phyloP scores from a whole-genome alignment of 768 basidiomycete species.

The Collybia sordida region DNA sequence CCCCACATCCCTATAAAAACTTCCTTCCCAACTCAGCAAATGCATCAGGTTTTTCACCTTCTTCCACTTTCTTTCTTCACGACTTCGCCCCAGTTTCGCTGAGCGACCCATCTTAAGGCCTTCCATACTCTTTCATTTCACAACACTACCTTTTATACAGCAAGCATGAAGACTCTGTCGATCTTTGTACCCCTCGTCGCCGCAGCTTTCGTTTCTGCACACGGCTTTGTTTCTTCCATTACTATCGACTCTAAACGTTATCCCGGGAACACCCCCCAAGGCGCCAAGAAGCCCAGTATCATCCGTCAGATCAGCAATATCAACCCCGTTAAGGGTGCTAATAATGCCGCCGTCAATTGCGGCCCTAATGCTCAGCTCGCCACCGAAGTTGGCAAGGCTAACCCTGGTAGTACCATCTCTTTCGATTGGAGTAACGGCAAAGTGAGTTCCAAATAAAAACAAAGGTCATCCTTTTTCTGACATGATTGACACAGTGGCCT shows the following conservation, averaged over 20 bases:
- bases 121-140: background rate
- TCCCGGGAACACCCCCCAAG: slow-evolving; percentile 32
- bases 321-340: slow-evolving; percentile 53
- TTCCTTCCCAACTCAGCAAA: background rate
- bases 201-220: slow-evolving; percentile 39
- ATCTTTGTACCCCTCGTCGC: slow-evolving; percentile 33
- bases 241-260: slow-evolving; percentile 38
- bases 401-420: slow-evolving; percentile 54
- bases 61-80: background rate
- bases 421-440: slow-evolving; percentile 52
- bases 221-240: slow-evolving; percentile 40
- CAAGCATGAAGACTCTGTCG: slow-evolving; percentile 21
- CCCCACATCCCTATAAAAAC: background rate
- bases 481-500: slow-evolving; percentile 32
- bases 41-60: background rate
- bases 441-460: slow-evolving; percentile 22
- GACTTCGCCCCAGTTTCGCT: background rate
- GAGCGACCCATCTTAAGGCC: slow-evolving; percentile 2
- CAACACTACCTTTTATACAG: background rate
- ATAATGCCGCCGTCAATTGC: slow-evolving; percentile 58
- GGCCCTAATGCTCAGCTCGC: slow-evolving; percentile 54
- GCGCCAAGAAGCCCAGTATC: slow-evolving; percentile 25
- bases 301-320: slow-evolving; percentile 39
- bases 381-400: slow-evolving; percentile 48
- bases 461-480: background rate